Conservation (phyloP, 208 protist genomes). For the Leishmania tarentolae region DNA sequence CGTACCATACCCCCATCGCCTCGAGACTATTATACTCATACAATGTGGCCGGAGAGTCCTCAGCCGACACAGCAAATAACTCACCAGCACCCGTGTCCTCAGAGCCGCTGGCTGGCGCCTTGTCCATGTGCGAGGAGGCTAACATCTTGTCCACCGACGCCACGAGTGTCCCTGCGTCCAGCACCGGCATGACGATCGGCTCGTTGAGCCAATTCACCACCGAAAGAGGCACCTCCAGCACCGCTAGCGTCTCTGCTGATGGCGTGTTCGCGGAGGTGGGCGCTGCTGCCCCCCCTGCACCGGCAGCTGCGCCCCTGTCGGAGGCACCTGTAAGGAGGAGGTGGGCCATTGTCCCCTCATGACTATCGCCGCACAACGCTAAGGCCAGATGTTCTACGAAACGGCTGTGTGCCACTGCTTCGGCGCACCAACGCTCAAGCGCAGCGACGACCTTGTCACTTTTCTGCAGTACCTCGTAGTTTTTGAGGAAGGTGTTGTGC, state of each 20-base stretch:
- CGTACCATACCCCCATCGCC: conserved; percentile 6
- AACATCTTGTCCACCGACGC: not conserved
- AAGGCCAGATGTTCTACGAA: conserved; percentile 28
- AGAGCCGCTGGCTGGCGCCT: not conserved
- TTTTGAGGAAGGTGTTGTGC: conserved; percentile 38
- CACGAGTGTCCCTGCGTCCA: not conserved
- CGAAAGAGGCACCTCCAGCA: conserved; percentile 14
- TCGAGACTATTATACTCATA: not conserved
- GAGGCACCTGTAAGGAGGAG: conserved; percentile 6
- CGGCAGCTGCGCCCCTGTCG: not conserved
- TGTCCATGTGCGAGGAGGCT: not conserved
- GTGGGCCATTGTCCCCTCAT: not conserved
- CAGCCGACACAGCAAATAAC: not conserved
- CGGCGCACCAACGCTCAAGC: conserved; percentile 42
- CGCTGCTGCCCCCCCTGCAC: not conserved
- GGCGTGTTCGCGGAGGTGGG: no score
- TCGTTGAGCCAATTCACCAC: conserved; percentile 17
- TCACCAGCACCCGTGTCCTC: not conserved
- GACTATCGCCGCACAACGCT: conserved; percentile 1
- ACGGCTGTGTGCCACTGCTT: conserved; percentile 34
- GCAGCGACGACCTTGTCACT: conserved; percentile 24
- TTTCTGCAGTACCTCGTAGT: conserved; percentile 43
- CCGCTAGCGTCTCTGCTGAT: conserved; percentile 2
- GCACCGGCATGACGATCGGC: conserved; percentile 15
- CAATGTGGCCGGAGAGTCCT: not conserved